Conservation (phyloP, 2,329 filamentous ascomycete genomes). For the Cercospora sp. region DNA sequence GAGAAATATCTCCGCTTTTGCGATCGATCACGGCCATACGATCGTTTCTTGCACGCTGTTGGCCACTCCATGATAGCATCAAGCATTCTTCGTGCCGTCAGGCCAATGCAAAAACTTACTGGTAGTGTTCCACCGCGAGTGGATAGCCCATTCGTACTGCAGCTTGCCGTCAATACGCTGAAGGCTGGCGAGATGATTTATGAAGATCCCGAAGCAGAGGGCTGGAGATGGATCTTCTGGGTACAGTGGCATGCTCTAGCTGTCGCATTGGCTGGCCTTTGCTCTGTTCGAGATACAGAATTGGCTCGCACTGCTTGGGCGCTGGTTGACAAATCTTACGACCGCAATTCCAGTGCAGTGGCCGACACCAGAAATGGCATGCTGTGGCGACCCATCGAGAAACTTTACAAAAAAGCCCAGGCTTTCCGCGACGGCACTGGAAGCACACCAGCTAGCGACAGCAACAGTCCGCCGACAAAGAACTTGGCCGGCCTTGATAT, state of each 20-base stretch:
- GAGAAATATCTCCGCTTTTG: constrained; percentile 34
- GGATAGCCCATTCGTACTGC: constrained; percentile 36
- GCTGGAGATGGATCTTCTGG: constrained; percentile 54
- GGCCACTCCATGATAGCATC: constrained; percentile 27
- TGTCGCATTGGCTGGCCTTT: constrained; percentile 55
- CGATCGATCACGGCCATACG: constrained; percentile 27
- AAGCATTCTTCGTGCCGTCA: constrained; percentile 35
- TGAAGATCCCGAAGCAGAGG: constrained; percentile 40
- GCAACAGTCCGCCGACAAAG: neutral
- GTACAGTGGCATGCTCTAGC: constrained; percentile 59
- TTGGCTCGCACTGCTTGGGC: constrained; percentile 54
- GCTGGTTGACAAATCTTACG: constrained; percentile 50
- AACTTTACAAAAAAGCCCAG: constrained; percentile 52
- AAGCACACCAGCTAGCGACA: neutral
- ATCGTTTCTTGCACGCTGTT: constrained; percentile 28
- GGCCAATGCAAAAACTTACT: constrained; percentile 33
- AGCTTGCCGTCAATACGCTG: constrained; percentile 50
- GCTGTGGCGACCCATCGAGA: constrained; percentile 57
- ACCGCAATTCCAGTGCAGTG: constrained; percentile 48
- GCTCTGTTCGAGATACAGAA: constrained; percentile 49
- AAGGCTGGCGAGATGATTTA: constrained; percentile 43
- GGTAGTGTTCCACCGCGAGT: constrained; percentile 33
- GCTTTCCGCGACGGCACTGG: constrained; percentile 30
- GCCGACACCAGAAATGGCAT: constrained; percentile 54
- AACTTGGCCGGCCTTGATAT: neutral